These are phyloP conservation scores for Pterulicium gracile DNA, from an alignment of 1,284 basidiomycete species.

Conservation along the genomic window DNA sequence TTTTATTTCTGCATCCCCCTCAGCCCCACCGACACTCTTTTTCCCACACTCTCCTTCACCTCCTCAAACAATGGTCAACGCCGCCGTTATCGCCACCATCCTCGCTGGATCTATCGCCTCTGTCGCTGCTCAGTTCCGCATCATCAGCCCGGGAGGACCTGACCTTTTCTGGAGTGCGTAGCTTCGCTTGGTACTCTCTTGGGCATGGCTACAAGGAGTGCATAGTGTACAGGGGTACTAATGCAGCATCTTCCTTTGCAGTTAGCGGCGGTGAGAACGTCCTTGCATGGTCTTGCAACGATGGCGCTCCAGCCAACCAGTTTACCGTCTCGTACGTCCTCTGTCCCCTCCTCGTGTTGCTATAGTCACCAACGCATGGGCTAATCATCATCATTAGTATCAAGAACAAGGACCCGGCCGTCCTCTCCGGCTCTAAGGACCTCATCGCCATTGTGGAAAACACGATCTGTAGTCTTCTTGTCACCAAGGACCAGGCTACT, in stretches of 20 bases:
- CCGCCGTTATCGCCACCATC: not conserved
- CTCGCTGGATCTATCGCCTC: not conserved
- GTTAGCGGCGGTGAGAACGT: not conserved
- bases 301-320: not conserved
- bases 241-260: too few relatives aligned
- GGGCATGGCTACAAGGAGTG: too few relatives aligned
- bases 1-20: not conserved
- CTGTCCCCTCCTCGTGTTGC: too few relatives aligned
- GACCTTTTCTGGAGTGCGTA: not conserved
- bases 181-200: not conserved
- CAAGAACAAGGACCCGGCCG: not conserved
- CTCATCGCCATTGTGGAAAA: not conserved
- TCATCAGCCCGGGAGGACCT: not conserved
- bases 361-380: not conserved
- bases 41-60: not conserved
- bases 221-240: too few relatives aligned
- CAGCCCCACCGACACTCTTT: not conserved
- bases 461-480: not conserved
- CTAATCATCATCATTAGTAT: not conserved
- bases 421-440: not conserved
- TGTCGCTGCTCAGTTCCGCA: not conserved
- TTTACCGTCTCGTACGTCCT: not conserved
- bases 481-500: not conserved
- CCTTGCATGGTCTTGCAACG: not conserved
- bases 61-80: not conserved